Conservation (phyloP, 2,329 filamentous ascomycete species). For the Neopestalotiopsis sp. region DNA sequence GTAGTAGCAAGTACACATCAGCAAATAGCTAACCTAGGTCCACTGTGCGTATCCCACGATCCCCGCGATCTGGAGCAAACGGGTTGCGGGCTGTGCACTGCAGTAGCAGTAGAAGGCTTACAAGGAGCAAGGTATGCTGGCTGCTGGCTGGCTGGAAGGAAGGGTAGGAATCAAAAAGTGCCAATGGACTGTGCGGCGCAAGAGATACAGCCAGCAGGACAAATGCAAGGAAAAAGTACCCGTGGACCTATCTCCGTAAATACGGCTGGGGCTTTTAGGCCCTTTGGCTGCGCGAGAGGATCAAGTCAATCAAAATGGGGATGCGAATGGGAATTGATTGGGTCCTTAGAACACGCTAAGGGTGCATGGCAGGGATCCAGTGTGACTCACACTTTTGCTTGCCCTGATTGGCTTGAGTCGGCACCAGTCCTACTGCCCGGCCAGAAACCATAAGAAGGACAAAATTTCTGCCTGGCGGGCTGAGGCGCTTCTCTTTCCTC, state of each 20-base stretch:
- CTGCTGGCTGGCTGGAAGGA: background rate
- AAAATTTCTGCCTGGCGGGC: constrained; percentile 16
- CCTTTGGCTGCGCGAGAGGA: background rate
- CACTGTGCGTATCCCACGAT: background rate
- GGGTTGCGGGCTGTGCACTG: background rate
- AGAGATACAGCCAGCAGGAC: background rate
- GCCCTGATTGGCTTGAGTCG: constrained; percentile 18
- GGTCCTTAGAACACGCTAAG: background rate
- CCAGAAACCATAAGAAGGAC: constrained; percentile 16
- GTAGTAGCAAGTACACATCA: too few relatives aligned
- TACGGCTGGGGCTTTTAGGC: background rate
- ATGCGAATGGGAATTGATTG: background rate
- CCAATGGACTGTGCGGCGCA: background rate
- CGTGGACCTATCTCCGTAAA: background rate
- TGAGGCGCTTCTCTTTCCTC: constrained; percentile 30
- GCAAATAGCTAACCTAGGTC: background rate
- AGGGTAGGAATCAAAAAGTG: background rate
- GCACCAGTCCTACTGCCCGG: background rate
- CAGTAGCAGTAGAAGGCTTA: background rate
- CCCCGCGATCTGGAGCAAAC: background rate
- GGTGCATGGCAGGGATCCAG: constrained; percentile 2
- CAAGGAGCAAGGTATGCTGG: too few relatives aligned
- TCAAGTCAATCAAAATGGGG: background rate
- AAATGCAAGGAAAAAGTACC: background rate
- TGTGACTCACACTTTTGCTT: constrained; percentile 18